These are phyloP conservation scores for Coccomyxa subellipsoidea DNA, from an alignment of 163 green algal species.

Conservation along the genomic window DNA sequence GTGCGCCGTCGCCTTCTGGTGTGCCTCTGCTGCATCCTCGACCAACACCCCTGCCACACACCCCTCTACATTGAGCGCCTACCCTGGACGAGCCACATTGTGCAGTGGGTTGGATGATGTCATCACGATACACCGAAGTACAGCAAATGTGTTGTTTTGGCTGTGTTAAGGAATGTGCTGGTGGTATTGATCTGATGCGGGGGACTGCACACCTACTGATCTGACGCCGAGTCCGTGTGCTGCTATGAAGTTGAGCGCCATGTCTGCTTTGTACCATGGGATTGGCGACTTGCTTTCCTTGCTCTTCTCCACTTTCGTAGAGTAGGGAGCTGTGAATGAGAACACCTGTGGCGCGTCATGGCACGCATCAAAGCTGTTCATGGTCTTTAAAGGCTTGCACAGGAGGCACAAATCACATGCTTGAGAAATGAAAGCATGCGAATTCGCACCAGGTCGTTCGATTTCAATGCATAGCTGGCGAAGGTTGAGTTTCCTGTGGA, in stretches of 20 bases:
- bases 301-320: conserved; percentile 24
- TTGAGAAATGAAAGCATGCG: background rate
- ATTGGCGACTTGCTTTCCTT: conserved; percentile 31
- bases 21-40: conserved; percentile 76
- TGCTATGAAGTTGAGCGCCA: conserved; percentile 16
- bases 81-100: too few relatives aligned
- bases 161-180: too few relatives aligned
- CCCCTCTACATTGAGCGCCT: background rate
- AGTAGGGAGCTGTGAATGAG: conserved; percentile 93
- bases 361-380: background rate
- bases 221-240: conserved; percentile 86
- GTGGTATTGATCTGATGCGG: too few relatives aligned
- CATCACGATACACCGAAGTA: too few relatives aligned
- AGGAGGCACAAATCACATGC: background rate
- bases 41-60: conserved; percentile 68
- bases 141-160: too few relatives aligned
- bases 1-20: conserved; percentile 55
- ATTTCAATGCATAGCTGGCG: conserved; percentile 81
- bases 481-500: conserved; percentile 85
- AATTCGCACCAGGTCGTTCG: conserved; percentile 65
- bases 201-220: conserved; percentile 85
- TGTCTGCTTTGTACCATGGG: conserved; percentile 52
- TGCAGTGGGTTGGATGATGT: too few relatives aligned
- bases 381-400: too few relatives aligned
- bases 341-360: conserved; percentile 54